A percentile compares a stretch with the other conserved stretches of the same genome.
Evolutionary conservation across 2,329 filamentous ascomycete species (phyloP).

Genomic region (Microdochium trichocladiopsis): DNA sequence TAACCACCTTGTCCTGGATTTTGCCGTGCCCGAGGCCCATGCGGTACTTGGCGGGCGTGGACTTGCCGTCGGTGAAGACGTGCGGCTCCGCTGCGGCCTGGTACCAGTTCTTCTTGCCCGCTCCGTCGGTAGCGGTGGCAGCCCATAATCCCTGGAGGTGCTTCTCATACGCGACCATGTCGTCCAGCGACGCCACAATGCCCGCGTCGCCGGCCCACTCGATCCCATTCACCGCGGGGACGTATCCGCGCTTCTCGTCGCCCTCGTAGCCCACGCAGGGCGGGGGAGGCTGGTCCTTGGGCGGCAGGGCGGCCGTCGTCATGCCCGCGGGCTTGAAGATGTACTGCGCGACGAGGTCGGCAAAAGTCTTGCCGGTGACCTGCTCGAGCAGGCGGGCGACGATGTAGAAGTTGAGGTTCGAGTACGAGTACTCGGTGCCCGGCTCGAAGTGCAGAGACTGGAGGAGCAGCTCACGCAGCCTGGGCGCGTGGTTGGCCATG

Average conservation of each 20-base stretch:
- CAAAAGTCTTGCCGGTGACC: constrained; percentile 24
- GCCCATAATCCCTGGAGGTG: constrained; percentile 23
- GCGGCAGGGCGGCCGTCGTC: constrained; percentile 28
- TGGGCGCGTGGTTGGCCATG: constrained; percentile 18
- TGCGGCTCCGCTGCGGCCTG: constrained; percentile 14
- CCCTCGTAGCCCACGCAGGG: constrained; percentile 36
- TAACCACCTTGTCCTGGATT: constrained; percentile 14
- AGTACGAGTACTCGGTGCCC: constrained; percentile 33
- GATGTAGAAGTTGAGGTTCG: constrained; percentile 33
- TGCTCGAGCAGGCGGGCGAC: constrained; percentile 28
- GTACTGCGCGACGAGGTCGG: constrained; percentile 24
- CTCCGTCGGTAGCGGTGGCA: constrained; percentile 8
- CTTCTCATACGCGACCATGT: constrained; percentile 37
- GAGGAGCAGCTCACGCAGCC: constrained; percentile 15
- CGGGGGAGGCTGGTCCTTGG: constrained; percentile 27
- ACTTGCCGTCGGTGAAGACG: constrained; percentile 11
- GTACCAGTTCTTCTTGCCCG: constrained; percentile 23
- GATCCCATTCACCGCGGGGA: constrained; percentile 28
- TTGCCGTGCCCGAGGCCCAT: constrained; percentile 23
- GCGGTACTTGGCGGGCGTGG: constrained; percentile 24
- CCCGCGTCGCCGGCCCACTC: constrained; percentile 39
- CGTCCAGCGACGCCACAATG: constrained; percentile 31
- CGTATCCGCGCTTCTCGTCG: constrained; percentile 24
- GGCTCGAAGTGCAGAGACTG: constrained; percentile 31
- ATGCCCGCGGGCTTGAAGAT: constrained; percentile 32